These are phyloP conservation scores for Diaporthe sp. DNA, from an alignment of 2,329 filamentous ascomycete genomes.

Conservation along the genomic window DNA sequence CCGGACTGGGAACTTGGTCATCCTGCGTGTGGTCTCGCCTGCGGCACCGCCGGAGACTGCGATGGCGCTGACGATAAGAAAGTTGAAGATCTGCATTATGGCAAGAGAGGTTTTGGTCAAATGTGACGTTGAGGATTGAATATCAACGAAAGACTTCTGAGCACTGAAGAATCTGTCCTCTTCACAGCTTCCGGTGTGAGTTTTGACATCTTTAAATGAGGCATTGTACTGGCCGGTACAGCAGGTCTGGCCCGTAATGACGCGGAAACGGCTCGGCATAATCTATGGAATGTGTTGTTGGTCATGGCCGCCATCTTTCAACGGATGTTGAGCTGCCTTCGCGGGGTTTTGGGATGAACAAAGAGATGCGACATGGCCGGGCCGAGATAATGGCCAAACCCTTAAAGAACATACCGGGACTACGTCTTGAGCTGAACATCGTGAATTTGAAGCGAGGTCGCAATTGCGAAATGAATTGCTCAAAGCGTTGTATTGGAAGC, in stretches of 20 bases:
- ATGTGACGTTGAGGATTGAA: background rate
- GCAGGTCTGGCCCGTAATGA: background rate
- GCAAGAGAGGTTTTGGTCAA: background rate
- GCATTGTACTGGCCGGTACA: background rate
- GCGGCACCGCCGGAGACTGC: background rate
- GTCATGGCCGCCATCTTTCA: background rate
- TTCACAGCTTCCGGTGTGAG: background rate
- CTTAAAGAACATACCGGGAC: background rate
- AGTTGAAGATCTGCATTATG: background rate
- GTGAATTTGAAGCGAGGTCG: accelerated
- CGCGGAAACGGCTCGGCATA: background rate
- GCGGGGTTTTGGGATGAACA: background rate
- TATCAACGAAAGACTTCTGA: background rate
- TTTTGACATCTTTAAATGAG: background rate
- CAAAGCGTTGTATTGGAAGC: background rate
- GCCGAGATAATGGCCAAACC: background rate
- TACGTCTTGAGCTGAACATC: background rate
- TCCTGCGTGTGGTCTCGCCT: background rate
- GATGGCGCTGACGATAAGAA: background rate
- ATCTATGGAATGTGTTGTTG: background rate
- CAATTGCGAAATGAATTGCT: background rate
- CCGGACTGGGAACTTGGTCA: background rate
- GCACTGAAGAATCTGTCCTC: background rate
- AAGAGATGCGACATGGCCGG: background rate
- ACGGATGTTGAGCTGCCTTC: background rate